A percentile compares a stretch with the other conserved stretches of the same genome.
These are phyloP conservation scores for Myxozyma kluyveri DNA, from an alignment of 805 yeast genomes.

Conservation along the genomic window DNA sequence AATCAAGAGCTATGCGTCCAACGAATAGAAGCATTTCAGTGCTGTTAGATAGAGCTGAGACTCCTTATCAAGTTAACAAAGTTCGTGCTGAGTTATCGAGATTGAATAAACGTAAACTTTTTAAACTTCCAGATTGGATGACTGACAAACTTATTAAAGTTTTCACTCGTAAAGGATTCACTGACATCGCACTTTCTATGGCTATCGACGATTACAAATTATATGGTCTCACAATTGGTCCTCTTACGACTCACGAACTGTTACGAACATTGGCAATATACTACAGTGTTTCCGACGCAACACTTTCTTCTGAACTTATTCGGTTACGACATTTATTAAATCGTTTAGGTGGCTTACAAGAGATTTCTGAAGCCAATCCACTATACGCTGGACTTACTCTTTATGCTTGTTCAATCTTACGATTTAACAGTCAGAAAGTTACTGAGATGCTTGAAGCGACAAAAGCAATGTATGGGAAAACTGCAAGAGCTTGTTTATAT, in stretches of 20 bases:
- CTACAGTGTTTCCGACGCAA: not conserved
- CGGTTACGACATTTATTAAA: too few relatives aligned
- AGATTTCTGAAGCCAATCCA: not conserved
- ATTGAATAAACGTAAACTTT: not conserved
- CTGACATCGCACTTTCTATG: not conserved
- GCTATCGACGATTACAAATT: not conserved
- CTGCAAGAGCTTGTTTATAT: too few relatives aligned
- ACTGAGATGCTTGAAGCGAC: not conserved
- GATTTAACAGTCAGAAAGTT: not conserved
- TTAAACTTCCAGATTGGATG: conserved; percentile 12
- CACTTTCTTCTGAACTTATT: too few relatives aligned
- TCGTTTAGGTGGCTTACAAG: too few relatives aligned
- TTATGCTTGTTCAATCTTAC: too few relatives aligned
- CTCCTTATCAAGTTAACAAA: conserved; percentile 1
- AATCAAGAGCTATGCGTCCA: too few relatives aligned
- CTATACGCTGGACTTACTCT: conserved; percentile 5
- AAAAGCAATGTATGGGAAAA: too few relatives aligned
- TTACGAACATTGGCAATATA: not conserved
- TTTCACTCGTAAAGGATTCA: conserved; percentile 10
- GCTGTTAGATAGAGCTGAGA: conserved; percentile 4
- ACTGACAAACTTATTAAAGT: conserved; percentile 6
- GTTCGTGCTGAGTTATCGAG: conserved; percentile 5
- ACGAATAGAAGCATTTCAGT: not conserved
- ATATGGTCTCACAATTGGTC: not conserved
- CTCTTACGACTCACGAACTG: not conserved